Base-by-base conservation (phyloP, 2,329 filamentous ascomycete genomes). In the Aspergillus hiratsukae region DNA sequence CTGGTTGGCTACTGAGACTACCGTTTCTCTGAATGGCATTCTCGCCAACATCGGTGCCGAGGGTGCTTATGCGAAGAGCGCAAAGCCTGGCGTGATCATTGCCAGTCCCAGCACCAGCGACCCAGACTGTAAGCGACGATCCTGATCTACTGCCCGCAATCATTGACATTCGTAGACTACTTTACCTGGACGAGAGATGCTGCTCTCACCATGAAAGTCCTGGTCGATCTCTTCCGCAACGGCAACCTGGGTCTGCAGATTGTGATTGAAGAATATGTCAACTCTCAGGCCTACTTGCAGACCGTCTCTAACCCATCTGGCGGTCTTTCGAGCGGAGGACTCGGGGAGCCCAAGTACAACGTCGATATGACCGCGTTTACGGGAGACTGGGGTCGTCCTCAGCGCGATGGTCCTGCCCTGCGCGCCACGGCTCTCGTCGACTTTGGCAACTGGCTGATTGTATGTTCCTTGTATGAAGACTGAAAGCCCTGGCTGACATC, bases 101-200 rank as follows among this genome's bases (percentile, higher is more conserved):
- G 83, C 82, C 4, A 83, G 80, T 63, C 82, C 82, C 19, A 82
- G 79, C 8, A 81, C 74, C n/a, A 68, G 61, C 3, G 70, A 80
- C 62, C 83, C 83, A 1, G 72, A 84, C 62, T 86, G 81, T 83
- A 64, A 67, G 77, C 3, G 3, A 11, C 41, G 10, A 6, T 70
- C 19, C 25, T 11, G 25, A 14, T 27, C 11, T 19, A 7, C 10
- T 21, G 4, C 21, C n/a, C 17, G 29, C 21, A 51, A 17, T 55
- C 23, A 28, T 37, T 52, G 49, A 52, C 14, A 8, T 46, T 2
- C 40, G 7, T n/a, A 90, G 87, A 92, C 71, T 91, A 82, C 67
- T 92, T 85, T 67, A 90, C 87, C 1, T 93, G 89, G 89, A 90
- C 86, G 1, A 78, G 89, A 66, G 89, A 93, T 70, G 82, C 87